Base-by-base conservation (phyloP, 202 grass and related monocot genomes). In the Brachypodium distachyon region DNA sequence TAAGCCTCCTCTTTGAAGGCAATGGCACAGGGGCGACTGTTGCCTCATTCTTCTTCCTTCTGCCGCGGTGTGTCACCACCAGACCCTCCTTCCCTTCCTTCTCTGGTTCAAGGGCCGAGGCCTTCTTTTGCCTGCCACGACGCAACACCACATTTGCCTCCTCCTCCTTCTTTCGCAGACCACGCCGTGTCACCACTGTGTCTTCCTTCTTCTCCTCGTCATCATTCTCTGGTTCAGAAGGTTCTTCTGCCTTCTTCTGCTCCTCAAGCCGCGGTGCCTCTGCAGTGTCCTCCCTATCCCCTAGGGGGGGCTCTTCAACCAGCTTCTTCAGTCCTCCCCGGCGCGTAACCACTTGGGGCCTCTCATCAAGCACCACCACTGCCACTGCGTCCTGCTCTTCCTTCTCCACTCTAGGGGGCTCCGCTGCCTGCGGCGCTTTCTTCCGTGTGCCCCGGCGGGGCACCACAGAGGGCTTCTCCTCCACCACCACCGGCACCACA, bases 311-410 rank as follows among this genome's bases (percentile, higher is more conserved):
- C 54, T 22, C 74, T 12, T 41, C 51, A 54, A 21, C 26, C 66
- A 32, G 49, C 51, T 66, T 76, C 77, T 61, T 73, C 51, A 12
- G 44, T 17, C 62, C 28, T 5, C 51, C 51, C 4, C 41, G 38
- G 27, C 75, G 72, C n/a, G 46, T 42, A 37, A 57, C 59, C 53
- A 73, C 79, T 29, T 4, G 60, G 14, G 18, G 62, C 62, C 26
- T 66, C 62, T 66, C 59, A 53, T 40, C 81, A n/a, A n/a, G n/a
- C 47, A 64, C 65, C 17, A 3, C 40, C 25, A 63, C 60, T 37
- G n/a, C n/a, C 10, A 9, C 50, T 75, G 76, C 53, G 8, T 28
- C 34, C 41, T n/a, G 76, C 23, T 82, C 52, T 54, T 74, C 66
- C 18, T 73, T 57, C 44, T 74, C 81, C 18, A 12, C n/a, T 21